Evolutionary conservation across 2,329 filamentous ascomycete species (phyloP).

Genomic region (Xylariomycetidae sp.): DNA sequence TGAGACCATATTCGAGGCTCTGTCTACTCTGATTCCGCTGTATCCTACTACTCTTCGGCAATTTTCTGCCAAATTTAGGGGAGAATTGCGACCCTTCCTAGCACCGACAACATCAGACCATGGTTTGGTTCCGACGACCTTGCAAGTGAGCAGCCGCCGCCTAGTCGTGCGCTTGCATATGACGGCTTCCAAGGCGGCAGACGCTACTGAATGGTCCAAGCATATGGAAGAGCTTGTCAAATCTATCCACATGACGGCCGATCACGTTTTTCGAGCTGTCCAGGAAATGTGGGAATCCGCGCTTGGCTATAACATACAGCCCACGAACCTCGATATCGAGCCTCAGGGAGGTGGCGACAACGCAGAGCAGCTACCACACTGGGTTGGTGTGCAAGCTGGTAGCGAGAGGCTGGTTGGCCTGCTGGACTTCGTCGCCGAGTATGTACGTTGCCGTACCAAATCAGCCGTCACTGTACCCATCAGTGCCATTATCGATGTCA

Average conservation of each 20-base stretch:
- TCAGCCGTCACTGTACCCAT: slow-evolving; percentile 61
- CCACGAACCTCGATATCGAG: slow-evolving; percentile 39
- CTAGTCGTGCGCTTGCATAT: slow-evolving; percentile 68
- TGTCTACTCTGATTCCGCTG: slow-evolving; percentile 66
- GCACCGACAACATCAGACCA: slow-evolving; percentile 55
- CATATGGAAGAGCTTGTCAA: slow-evolving; percentile 56
- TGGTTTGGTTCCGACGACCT: slow-evolving; percentile 40
- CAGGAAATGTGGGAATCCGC: slow-evolving; percentile 76
- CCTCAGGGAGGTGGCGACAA: slow-evolving; percentile 40
- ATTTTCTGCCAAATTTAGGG: slow-evolving; percentile 61
- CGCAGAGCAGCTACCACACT: slow-evolving; percentile 53
- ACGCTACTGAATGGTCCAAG: slow-evolving; percentile 72
- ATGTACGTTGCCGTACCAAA: slow-evolving; percentile 59
- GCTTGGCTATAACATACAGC: slow-evolving; percentile 40
- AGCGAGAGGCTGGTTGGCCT: slow-evolving; percentile 62
- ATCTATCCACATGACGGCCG: slow-evolving; percentile 63
- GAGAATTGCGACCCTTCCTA: slow-evolving; percentile 53
- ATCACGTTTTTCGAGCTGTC: slow-evolving; percentile 72
- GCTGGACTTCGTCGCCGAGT: slow-evolving; percentile 57
- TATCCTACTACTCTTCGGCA: slow-evolving; percentile 81
- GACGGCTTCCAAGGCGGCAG: slow-evolving; percentile 74
- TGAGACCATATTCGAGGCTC: slow-evolving; percentile 64
- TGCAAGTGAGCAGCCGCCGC: slow-evolving; percentile 54
- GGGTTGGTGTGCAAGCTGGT: slow-evolving; percentile 71
- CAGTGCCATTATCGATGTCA: slow-evolving; percentile 60